These are phyloP conservation scores for Melastoma candidum DNA, from an alignment of 441 rosid species.

Conservation along the genomic window DNA sequence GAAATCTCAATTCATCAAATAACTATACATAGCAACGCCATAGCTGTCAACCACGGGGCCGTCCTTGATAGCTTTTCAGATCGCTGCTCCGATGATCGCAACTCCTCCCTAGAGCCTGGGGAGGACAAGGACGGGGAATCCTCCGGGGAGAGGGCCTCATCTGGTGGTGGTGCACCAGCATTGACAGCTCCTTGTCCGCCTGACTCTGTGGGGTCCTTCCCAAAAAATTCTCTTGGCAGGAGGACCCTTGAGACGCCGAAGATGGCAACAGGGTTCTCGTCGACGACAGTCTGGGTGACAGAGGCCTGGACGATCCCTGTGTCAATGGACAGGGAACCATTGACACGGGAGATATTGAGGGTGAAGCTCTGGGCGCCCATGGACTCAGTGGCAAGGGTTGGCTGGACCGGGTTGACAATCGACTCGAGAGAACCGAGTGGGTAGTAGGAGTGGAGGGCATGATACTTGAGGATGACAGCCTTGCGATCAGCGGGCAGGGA, in stretches of 20 bases:
- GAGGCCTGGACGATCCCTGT: slow-evolving; percentile 71
- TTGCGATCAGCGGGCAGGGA: slow-evolving; percentile 63
- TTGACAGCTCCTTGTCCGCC: too few relatives aligned
- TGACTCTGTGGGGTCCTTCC: slow-evolving; percentile 14
- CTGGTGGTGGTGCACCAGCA: too few relatives aligned
- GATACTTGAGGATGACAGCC: slow-evolving; percentile 58
- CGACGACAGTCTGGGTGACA: slow-evolving; percentile 75
- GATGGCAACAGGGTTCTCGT: slow-evolving; percentile 78
- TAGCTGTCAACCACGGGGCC: too few relatives aligned
- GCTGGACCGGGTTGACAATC: slow-evolving; percentile 78
- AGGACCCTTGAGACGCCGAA: slow-evolving; percentile 83
- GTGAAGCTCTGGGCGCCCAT: slow-evolving; percentile 73
- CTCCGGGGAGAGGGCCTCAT: too few relatives aligned
- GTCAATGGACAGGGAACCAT: slow-evolving; percentile 69
- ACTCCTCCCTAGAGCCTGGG: too few relatives aligned
- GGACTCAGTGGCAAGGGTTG: slow-evolving; percentile 77
- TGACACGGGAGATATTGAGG: slow-evolving; percentile 66
- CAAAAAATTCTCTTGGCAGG: slow-evolving; percentile 61
- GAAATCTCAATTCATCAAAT: too few relatives aligned
- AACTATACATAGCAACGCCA: too few relatives aligned
- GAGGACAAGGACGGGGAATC: too few relatives aligned
- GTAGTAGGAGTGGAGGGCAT: slow-evolving; percentile 80
- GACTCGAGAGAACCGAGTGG: slow-evolving; percentile 82
- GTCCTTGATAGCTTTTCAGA: too few relatives aligned
- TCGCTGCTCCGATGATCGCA: too few relatives aligned